Evolutionary conservation across 1,284 basidiomycete species (phyloP), one percentile per base, ranked within the genome.

Genomic region (Apiotrichum sp.): DNA sequence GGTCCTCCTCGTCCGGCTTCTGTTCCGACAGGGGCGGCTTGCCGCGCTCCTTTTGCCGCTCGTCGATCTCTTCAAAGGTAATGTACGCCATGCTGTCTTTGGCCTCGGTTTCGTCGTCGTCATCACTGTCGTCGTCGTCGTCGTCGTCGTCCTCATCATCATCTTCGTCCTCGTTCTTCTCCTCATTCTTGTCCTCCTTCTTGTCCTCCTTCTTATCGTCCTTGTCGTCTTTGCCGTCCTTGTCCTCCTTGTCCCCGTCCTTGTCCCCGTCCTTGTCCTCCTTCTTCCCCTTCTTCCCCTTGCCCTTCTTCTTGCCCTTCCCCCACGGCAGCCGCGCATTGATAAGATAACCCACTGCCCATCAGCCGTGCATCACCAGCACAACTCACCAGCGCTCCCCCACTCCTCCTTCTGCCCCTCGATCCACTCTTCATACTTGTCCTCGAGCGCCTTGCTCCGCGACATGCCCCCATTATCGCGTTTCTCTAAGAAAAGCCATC

Each of bases 371-470:
- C 33, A 10, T 9, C 13, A 13, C 72, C 11, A 6, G 40, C 6
- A 22, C 22, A 8, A 41, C 40, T 41, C 40, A 41, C 40, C n/a
- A 6, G 68, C 71, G 7, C 67, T 66, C 16, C 68, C 71, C 53
- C 69, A 73, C 42, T 62, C 34, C 16, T 47, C 61, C 55, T 64
- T 65, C 49, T 72, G 69, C 3, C 62, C 65, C 4, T 39, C 39
- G 47, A 61, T 71, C 74, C 74, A 76, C 29, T 51, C 38, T 51
- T 71, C 69, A 50, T 76, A 76, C 43, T 65, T 62, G 33, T 35
- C 57, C 56, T 74, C 71, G 62, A 76, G 57, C 50, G 65, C 63
- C 52, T 68, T 67, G 55, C 73, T 72, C 22, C 74, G 56, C 62
- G 66, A 69, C 14, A 76, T 58, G 46, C 56, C 47, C 41, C 64